Percentiles rank a stretch among this genome's conserved stretches.
These are phyloP conservation scores for Aspergillus intermedius DNA, from an alignment of 2,329 filamentous ascomycete genomes.

Conservation along the genomic window DNA sequence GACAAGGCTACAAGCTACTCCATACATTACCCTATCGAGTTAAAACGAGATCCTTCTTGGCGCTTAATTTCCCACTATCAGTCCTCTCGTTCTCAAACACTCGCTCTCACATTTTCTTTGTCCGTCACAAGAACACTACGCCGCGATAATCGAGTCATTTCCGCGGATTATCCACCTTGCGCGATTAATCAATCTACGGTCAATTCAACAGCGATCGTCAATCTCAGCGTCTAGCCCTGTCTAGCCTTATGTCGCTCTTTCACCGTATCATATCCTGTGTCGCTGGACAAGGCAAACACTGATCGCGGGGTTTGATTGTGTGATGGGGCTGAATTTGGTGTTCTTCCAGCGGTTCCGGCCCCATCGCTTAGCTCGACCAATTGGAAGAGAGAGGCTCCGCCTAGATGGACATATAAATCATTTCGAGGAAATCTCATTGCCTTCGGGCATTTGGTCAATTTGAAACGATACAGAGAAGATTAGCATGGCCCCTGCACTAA, in stretches of 20 bases:
- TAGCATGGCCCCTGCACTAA: constrained; percentile 84
- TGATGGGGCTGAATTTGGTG: background rate
- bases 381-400: background rate
- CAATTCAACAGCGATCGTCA: background rate
- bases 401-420: constrained; percentile 14
- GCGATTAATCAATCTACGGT: background rate
- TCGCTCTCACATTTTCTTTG: background rate
- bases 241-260: background rate
- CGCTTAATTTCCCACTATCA: background rate
- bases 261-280: too few species aligned
- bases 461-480: constrained; percentile 69
- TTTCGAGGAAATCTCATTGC: constrained; percentile 15
- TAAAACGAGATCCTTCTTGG: background rate
- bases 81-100: background rate
- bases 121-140: too few species aligned
- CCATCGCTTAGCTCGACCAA: constrained; percentile 2
- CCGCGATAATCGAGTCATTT: background rate
- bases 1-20: too few species aligned
- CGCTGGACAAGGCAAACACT: too few species aligned
- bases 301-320: background rate
- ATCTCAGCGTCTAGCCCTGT: background rate
- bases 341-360: background rate
- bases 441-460: constrained; percentile 57
- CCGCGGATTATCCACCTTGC: background rate
- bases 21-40: too few species aligned